A percentile compares a stretch with the other conserved stretches of the same genome.
These are phyloP conservation scores for Leccinum broughii DNA, from an alignment of 768 basidiomycete genomes.

Conservation along the genomic window DNA sequence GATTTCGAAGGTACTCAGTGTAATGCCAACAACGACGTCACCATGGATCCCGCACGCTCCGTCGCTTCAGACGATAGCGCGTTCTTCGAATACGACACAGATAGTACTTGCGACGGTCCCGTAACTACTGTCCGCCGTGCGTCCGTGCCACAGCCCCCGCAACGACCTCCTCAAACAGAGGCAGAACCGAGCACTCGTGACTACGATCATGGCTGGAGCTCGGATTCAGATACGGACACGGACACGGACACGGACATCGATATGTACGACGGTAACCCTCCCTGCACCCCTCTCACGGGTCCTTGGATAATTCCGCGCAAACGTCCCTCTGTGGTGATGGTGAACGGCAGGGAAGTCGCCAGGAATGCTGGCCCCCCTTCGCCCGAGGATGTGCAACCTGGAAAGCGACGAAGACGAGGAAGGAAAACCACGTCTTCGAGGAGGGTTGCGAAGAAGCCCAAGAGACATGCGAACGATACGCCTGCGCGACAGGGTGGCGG, in stretches of 20 bases:
- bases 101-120: slow-evolving; percentile 18
- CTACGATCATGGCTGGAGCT: slow-evolving; percentile 7
- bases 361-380: too few relatives aligned
- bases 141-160: neutral
- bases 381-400: slow-evolving; percentile 2
- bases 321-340: too few relatives aligned
- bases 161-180: neutral
- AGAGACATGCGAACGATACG: slow-evolving; percentile 11
- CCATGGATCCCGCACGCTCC: neutral
- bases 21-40: neutral
- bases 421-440: neutral
- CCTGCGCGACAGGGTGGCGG: slow-evolving; percentile 6
- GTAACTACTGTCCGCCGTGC: neutral
- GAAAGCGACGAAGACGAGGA: slow-evolving; percentile 22
- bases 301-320: too few relatives aligned
- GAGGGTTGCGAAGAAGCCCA: slow-evolving; percentile 16
- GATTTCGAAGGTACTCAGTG: slow-evolving; percentile 8
- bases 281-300: too few relatives aligned
- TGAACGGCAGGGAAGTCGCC: too few relatives aligned
- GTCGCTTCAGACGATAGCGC: slow-evolving; percentile 9
- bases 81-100: slow-evolving; percentile 24
- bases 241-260: too few relatives aligned
- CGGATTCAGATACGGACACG: slow-evolving; percentile 13
- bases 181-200: slow-evolving; percentile 9
- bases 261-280: too few relatives aligned